Evolutionary conservation across 2,329 filamentous ascomycete genomes (phyloP).

Genomic region (Zasmidium angulare): DNA sequence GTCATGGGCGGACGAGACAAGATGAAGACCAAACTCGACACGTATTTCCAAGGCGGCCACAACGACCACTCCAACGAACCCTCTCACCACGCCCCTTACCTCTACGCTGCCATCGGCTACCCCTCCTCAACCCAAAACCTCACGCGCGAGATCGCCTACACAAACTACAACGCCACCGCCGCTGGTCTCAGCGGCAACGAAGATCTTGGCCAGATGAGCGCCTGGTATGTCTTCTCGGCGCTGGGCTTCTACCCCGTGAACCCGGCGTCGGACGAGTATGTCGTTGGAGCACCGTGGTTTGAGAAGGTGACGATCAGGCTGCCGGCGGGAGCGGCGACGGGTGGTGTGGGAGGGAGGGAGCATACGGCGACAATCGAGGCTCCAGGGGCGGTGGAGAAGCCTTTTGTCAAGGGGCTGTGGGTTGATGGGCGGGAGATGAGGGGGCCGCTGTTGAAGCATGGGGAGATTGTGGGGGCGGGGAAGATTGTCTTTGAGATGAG

Average conservation of each 20-base stretch:
- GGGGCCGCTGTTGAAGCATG: constrained; percentile 41
- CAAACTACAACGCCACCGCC: constrained; percentile 49
- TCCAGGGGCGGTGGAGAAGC: constrained; percentile 41
- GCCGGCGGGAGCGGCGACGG: constrained; percentile 35
- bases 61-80: constrained; percentile 53
- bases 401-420: constrained; percentile 43
- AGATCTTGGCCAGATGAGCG: constrained; percentile 53
- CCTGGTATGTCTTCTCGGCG: constrained; percentile 51
- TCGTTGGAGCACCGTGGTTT: constrained; percentile 49
- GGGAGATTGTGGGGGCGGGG: constrained; percentile 41
- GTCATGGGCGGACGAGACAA: constrained; percentile 41
- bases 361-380: constrained; percentile 42
- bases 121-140: constrained; percentile 41
- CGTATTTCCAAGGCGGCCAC: constrained; percentile 47
- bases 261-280: constrained; percentile 47
- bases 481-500: constrained; percentile 50
- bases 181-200: constrained; percentile 50
- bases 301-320: constrained; percentile 44
- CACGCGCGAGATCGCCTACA: constrained; percentile 40
- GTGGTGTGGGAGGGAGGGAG: constrained; percentile 28
- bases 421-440: constrained; percentile 41
- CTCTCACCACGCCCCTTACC: constrained; percentile 49
- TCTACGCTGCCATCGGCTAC: constrained; percentile 47
- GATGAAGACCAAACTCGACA: constrained; percentile 46
- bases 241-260: constrained; percentile 51